Conservation (phyloP, 176 grass and related monocot genomes). For the barley (Hordeum vulgare) region DNA sequence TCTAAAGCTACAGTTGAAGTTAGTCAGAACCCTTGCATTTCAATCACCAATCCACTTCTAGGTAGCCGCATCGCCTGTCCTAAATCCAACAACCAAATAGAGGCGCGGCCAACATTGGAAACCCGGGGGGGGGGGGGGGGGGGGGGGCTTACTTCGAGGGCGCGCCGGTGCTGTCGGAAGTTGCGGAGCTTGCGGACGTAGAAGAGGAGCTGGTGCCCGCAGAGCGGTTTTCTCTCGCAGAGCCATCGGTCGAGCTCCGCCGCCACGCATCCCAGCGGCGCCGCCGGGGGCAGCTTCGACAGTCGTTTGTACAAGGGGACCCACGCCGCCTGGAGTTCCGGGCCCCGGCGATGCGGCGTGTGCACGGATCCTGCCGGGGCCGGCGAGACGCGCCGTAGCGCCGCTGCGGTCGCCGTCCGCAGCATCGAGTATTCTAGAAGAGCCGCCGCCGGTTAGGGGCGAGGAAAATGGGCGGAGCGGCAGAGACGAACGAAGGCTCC, state of each 20-base stretch:
- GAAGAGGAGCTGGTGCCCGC: slow-evolving; percentile 4
- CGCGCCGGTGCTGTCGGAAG: neutral
- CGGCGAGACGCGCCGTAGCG: neutral
- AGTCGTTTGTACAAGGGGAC: slow-evolving; percentile 13
- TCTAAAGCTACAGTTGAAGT: neutral
- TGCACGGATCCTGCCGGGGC: neutral
- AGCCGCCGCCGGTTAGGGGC: too few relatives aligned
- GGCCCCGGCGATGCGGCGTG: neutral
- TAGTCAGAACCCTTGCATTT: neutral
- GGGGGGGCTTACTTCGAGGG: slow-evolving; percentile 26
- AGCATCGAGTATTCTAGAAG: neutral
- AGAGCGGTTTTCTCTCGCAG: neutral
- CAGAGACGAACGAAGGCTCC: too few relatives aligned
- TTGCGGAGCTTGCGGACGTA: slow-evolving; percentile 35
- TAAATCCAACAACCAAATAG: too few relatives aligned
- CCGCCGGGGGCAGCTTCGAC: neutral
- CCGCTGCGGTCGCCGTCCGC: neutral
- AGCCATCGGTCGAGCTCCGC: slow-evolving; percentile 28
- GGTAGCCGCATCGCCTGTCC: neutral
- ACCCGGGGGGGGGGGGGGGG: neutral
- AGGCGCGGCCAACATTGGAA: neutral
- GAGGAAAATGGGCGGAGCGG: too few relatives aligned
- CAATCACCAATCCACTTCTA: neutral
- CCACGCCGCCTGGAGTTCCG: neutral
- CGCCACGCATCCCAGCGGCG: slow-evolving; percentile 12